A percentile compares a stretch with the other conserved stretches of the same genome.
These are phyloP conservation scores for Dactylellina drechsleri DNA, from an alignment of 2,329 filamentous ascomycete genomes.

Conservation along the genomic window DNA sequence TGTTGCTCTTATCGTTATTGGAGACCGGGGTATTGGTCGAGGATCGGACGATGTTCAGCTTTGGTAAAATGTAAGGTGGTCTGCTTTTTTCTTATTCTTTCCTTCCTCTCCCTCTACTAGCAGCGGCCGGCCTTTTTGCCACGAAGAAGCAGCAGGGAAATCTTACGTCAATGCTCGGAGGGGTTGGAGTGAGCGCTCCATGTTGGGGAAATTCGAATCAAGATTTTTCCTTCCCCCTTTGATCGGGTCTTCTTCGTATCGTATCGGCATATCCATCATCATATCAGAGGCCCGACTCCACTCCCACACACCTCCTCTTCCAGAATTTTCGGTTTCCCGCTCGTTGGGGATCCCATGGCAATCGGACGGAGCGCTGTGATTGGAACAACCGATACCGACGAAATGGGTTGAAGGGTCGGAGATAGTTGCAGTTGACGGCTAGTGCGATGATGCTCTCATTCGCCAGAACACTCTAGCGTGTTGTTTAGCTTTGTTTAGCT, in stretches of 20 bases:
- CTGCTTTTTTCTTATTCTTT: slow-evolving; percentile 11
- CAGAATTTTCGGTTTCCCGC: slow-evolving; percentile 55
- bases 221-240: slow-evolving; percentile 24
- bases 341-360: slow-evolving; percentile 42
- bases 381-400: slow-evolving; percentile 48
- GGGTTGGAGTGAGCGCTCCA: slow-evolving; percentile 7
- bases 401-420: slow-evolving; percentile 51
- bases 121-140: slow-evolving; percentile 23
- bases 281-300: neutral
- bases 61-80: slow-evolving; percentile 44
- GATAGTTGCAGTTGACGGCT: slow-evolving; percentile 42
- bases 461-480: slow-evolving; percentile 43
- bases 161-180: slow-evolving; percentile 51
- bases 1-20: slow-evolving; percentile 33
- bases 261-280: slow-evolving; percentile 40
- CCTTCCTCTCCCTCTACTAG: slow-evolving; percentile 5
- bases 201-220: slow-evolving; percentile 53
- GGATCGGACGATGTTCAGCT: slow-evolving; percentile 53
- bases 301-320: slow-evolving; percentile 38
- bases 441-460: slow-evolving; percentile 33
- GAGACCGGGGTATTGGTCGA: slow-evolving; percentile 42
- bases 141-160: slow-evolving; percentile 21
- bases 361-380: slow-evolving; percentile 38
- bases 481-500: slow-evolving; percentile 14
- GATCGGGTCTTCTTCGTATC: neutral